Base-by-base conservation (phyloP, 306 rosid species). In the Prunus kanzakura region DNA sequence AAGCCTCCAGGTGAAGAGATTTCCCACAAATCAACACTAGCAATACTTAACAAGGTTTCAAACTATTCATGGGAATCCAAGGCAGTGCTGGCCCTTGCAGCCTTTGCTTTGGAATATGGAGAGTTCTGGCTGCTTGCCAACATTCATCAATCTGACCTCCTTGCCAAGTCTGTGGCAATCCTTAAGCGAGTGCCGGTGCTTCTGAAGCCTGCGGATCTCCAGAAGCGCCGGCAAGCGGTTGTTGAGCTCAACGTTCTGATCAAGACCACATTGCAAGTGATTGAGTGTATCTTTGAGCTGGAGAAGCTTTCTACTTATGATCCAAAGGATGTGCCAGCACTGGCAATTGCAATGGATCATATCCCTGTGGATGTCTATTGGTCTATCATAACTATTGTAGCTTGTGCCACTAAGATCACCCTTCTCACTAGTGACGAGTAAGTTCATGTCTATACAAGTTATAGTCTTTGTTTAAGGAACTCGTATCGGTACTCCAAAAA, bases 61-160 rank as follows among this genome's bases (percentile, higher is more conserved):
- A 63, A 30, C 64, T 87, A 85, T 57, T 46, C 77, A 0, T 92
- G 93, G 97, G 85, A 82, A 23, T 89, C 89, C 46, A 90, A 90
- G 73, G 85, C 87, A 2, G 91, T 88, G 75, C 80, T 92, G 19
- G 82, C 92, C 4, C 81, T 92, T 0, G 89, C 92, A 0, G 96
- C 97, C 15, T 92, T 90, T 72, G 84, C 93, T 8, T 8, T 84
- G 1, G 93, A 92, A 15, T 90, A 85, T 56, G 90, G 93, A 2
- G 89, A 92, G 11, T 88, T 90, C 71, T 90, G 93, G 91, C 68
- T 87, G 3, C 83, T 92, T 8, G 80, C 91, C 20, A 84, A 76
- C 66, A 43, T 76, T 61, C 79, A 78, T 71, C 83, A 87, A 55
- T 58, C 81, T 0, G 86, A 92, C 73, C 86, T 77, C 12, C 82